These are phyloP conservation scores for Turritis glabra DNA, from an alignment of 345 rosid genomes.

Conservation along the genomic window DNA sequence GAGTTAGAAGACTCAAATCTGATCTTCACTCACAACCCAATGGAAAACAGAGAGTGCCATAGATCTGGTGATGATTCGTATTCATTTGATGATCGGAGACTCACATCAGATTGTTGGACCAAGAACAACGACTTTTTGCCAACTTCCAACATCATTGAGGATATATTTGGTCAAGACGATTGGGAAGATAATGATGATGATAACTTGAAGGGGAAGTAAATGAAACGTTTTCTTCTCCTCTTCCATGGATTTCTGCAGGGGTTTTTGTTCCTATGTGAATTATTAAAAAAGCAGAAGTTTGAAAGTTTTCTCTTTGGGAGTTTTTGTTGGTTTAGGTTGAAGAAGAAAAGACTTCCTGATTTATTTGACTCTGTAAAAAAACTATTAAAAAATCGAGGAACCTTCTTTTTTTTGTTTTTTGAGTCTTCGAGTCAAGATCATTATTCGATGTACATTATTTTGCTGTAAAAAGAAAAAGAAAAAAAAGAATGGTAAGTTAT, in stretches of 20 bases:
- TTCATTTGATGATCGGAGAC: conserved; percentile 48
- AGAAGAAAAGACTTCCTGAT: conserved; percentile 11
- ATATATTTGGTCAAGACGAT: conserved; percentile 51
- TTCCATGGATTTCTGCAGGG: not conserved
- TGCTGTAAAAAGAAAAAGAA: not conserved
- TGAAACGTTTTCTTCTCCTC: not conserved
- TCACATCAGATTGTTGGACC: conserved; percentile 37
- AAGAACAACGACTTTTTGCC: conserved; percentile 58
- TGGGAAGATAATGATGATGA: conserved; percentile 5
- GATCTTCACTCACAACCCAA: conserved; percentile 20
- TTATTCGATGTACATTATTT: conserved; percentile 29
- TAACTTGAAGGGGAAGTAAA: conserved; percentile 29
- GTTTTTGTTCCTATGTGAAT: not conserved
- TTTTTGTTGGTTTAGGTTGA: conserved; percentile 19
- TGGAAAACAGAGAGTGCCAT: conserved; percentile 23
- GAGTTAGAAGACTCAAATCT: conserved; percentile 46
- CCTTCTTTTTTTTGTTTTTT: not conserved
- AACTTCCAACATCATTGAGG: conserved; percentile 71
- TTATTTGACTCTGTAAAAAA: conserved; percentile 25
- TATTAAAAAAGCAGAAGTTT: conserved; percentile 8
- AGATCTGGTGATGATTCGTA: conserved; percentile 41
- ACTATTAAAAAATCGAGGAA: conserved; percentile 16
- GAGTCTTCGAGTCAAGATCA: too few species aligned
- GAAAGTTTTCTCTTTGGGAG: conserved; percentile 8
- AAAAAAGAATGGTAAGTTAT: not conserved